A percentile compares a stretch with the other conserved stretches of the same genome.
phyloP scores from a whole-genome alignment of 345 rosid genomes.

The Salix suchowensis region DNA sequence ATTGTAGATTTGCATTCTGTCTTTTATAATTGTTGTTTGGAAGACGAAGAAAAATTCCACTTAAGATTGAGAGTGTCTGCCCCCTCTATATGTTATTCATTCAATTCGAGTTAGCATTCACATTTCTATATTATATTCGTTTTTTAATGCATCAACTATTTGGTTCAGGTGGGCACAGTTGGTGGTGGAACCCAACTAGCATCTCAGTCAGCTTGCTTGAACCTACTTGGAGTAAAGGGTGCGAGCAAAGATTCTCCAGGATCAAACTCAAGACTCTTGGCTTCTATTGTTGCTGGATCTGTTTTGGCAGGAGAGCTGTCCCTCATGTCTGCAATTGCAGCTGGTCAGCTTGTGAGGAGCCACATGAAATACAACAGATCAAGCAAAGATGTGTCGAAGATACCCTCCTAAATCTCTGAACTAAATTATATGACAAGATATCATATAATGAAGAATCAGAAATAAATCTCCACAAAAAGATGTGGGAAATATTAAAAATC shows the following conservation, averaged over 20 bases:
- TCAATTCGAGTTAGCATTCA: too few species aligned
- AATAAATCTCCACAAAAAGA: not conserved
- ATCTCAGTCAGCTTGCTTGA: conserved; percentile 82
- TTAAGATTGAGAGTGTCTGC: too few species aligned
- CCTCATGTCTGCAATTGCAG: conserved; percentile 85
- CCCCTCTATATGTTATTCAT: too few species aligned
- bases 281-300: conserved; percentile 70
- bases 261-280: conserved; percentile 63
- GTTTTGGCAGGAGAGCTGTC: conserved; percentile 83
- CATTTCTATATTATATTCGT: too few species aligned
- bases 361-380: conserved; percentile 95
- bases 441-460: not conserved
- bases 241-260: conserved; percentile 66
- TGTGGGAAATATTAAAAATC: not conserved
- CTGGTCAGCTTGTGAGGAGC: conserved; percentile 78
- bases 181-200: conserved; percentile 93
- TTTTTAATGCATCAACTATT: too few species aligned
- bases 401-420: conserved; percentile 14
- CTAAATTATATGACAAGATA: not conserved
- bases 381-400: conserved; percentile 53
- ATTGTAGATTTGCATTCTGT: too few species aligned
- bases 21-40: too few species aligned
- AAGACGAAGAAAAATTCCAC: too few species aligned
- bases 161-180: conserved; percentile 67
- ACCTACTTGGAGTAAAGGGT: conserved; percentile 74